A percentile compares a stretch with the other conserved stretches of the same genome.
Conservation (phyloP, 306 rosid species). For the Fragaria nilgerrensis region DNA sequence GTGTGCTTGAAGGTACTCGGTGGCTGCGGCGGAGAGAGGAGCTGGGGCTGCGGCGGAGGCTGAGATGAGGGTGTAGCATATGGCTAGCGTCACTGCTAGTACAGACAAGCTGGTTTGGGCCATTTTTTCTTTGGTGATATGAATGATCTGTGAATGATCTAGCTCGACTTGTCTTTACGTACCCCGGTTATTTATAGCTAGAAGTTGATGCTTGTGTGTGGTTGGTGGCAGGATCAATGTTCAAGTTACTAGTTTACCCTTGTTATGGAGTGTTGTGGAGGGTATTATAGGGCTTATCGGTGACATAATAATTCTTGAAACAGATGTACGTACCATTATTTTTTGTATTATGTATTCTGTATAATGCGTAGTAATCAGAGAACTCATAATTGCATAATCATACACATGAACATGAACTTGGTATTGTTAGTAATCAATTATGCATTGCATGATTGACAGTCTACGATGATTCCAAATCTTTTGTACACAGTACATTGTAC, state of each 20-base stretch:
- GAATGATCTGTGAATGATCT: not conserved
- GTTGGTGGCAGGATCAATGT: not conserved
- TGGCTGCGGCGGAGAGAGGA: slow-evolving; percentile 26
- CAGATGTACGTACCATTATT: not conserved
- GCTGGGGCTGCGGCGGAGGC: slow-evolving; percentile 1
- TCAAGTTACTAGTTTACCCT: not conserved
- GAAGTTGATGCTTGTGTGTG: not conserved
- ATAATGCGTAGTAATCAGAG: not conserved
- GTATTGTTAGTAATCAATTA: not conserved
- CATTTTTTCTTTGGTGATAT: not conserved
- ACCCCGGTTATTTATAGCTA: not conserved
- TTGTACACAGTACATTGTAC: not conserved
- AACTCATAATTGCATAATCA: not conserved
- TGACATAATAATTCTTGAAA: not conserved
- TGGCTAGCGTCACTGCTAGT: slow-evolving; percentile 3
- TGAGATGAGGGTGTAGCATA: not conserved
- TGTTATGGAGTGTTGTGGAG: not conserved
- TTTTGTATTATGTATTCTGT: not conserved
- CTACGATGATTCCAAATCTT: not conserved
- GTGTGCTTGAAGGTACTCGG: slow-evolving; percentile 61
- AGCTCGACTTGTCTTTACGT: not conserved
- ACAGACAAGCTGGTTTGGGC: not conserved
- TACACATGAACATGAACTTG: not conserved
- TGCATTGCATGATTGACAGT: not conserved
- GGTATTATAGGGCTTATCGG: not conserved